phyloP scores from a whole-genome alignment of 768 basidiomycete genomes.

The Phylloporus sp. region DNA sequence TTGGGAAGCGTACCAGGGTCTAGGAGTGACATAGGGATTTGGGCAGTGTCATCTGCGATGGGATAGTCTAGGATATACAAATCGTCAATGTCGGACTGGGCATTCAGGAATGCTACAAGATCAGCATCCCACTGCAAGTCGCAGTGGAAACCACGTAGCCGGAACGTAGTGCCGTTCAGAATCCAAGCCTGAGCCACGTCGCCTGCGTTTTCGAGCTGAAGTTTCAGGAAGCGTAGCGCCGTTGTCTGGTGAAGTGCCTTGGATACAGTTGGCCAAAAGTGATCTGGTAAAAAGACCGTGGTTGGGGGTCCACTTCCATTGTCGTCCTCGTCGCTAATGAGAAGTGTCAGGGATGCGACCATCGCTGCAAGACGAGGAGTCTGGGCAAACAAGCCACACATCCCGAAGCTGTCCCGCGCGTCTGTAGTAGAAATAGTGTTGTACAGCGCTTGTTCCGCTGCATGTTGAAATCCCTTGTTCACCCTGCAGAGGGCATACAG shows the following conservation, averaged over 20 bases:
- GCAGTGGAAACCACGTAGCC: constrained; percentile 58
- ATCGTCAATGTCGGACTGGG: constrained; percentile 24
- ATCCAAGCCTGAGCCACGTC: constrained; percentile 36
- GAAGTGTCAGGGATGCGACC: constrained; percentile 54
- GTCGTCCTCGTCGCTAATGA: constrained; percentile 27
- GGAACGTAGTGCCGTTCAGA: constrained; percentile 43
- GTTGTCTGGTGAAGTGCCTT: constrained; percentile 45
- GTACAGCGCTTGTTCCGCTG: constrained; percentile 58
- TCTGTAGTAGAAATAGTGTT: constrained; percentile 50
- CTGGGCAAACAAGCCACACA: constrained; percentile 46
- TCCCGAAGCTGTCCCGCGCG: constrained; percentile 34
- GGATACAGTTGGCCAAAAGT: constrained; percentile 51
- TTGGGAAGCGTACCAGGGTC: constrained; percentile 40
- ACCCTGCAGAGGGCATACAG: constrained; percentile 57
- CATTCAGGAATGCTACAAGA: constrained; percentile 38
- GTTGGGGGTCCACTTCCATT: neutral
- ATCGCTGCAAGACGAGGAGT: constrained; percentile 47
- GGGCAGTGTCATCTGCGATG: constrained; percentile 9
- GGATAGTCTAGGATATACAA: constrained; percentile 36
- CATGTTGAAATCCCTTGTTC: constrained; percentile 49
- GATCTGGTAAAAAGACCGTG: constrained; percentile 26
- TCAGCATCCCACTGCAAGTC: constrained; percentile 62
- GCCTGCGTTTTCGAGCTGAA: constrained; percentile 35
- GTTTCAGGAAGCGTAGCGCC: constrained; percentile 48
- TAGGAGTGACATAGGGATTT: constrained; percentile 14